Evolutionary conservation across 768 basidiomycete species (phyloP).

Genomic region (Hirschioporus abietinus): DNA sequence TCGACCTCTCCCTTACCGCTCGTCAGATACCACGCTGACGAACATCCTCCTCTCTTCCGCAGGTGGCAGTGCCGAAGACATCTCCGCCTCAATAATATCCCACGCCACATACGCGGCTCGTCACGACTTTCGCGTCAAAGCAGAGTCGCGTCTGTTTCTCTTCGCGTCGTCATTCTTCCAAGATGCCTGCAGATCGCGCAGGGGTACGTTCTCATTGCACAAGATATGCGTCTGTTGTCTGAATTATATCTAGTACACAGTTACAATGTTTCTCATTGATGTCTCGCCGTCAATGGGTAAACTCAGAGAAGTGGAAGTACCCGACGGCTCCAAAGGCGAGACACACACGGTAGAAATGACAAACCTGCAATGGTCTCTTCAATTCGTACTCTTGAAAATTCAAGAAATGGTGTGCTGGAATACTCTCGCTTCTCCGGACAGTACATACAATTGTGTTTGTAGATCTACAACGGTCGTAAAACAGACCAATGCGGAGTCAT

Average conservation of each 20-base stretch:
- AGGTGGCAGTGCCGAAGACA: neutral
- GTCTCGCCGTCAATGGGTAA: slow-evolving; percentile 82
- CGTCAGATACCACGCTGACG: slow-evolving; percentile 1
- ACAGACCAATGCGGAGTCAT: slow-evolving; percentile 93
- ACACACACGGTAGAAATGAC: slow-evolving; percentile 53
- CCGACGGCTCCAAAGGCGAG: slow-evolving; percentile 48
- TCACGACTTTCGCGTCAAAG: slow-evolving; percentile 6
- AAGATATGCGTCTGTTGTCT: slow-evolving; percentile 12
- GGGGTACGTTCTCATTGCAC: slow-evolving; percentile 48
- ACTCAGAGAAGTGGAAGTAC: slow-evolving; percentile 48
- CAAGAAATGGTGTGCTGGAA: slow-evolving; percentile 71
- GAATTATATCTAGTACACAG: slow-evolving; percentile 55
- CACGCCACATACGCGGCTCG: slow-evolving; percentile 1
- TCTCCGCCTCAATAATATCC: neutral
- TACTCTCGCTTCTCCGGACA: neutral
- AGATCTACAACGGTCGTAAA: slow-evolving; percentile 91
- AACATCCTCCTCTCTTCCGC: neutral
- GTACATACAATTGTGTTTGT: neutral
- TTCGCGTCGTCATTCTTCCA: slow-evolving; percentile 16
- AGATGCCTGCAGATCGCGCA: slow-evolving; percentile 75
- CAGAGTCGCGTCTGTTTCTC: neutral
- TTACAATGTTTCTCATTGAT: slow-evolving; percentile 88
- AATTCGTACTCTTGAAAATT: slow-evolving; percentile 85
- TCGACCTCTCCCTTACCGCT: neutral
- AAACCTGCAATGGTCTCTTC: slow-evolving; percentile 76